Evolutionary conservation across 352 stramenopile genomes (phyloP).

Genomic region (Thraustochytrium sp.): DNA sequence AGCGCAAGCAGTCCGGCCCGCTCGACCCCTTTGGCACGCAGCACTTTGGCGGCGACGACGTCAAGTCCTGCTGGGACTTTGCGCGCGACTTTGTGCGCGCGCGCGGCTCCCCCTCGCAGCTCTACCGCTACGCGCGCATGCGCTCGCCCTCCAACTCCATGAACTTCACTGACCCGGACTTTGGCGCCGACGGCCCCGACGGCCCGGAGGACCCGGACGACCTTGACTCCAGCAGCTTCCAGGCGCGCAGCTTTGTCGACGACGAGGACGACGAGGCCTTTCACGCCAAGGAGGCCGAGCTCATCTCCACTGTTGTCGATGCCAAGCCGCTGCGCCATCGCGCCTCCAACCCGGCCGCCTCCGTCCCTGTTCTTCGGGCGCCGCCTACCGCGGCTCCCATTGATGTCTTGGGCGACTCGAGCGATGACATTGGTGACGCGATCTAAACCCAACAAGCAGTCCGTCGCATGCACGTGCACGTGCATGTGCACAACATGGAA

Average conservation of each 20-base stretch:
- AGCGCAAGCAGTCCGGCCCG: background rate
- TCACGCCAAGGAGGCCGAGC: background rate
- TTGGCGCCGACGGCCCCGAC: constrained; percentile 17
- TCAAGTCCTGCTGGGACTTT: constrained; percentile 7
- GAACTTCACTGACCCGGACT: background rate
- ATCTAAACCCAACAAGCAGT: background rate
- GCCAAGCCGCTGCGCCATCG: background rate
- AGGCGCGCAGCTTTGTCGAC: background rate
- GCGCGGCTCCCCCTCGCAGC: background rate
- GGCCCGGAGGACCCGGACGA: background rate
- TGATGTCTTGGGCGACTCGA: background rate
- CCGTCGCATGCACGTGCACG: background rate
- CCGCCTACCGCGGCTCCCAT: background rate
- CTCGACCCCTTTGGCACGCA: constrained; percentile 7
- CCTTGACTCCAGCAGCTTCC: no score
- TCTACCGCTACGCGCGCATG: background rate
- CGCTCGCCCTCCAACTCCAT: background rate
- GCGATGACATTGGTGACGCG: background rate
- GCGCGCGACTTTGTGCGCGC: background rate
- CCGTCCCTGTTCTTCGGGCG: background rate
- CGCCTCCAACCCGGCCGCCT: background rate
- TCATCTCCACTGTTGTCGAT: background rate
- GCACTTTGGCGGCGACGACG: constrained; percentile 21
- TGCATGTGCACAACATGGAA: background rate
- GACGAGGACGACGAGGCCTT: background rate